Conservation (phyloP, 2,329 filamentous ascomycete genomes). For the Samsoniella hepiali region DNA sequence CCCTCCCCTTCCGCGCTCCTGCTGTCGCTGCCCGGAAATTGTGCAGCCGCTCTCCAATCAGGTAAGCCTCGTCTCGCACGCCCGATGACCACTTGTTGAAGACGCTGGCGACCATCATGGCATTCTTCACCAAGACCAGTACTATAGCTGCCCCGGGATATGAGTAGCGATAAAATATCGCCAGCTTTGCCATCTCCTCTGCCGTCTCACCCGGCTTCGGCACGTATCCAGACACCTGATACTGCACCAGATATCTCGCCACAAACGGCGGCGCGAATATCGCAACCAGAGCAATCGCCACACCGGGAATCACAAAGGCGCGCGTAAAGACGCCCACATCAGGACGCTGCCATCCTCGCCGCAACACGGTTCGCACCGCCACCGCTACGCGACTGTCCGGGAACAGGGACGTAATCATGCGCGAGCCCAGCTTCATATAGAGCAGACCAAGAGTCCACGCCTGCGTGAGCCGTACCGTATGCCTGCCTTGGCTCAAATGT, state of each 20-base stretch:
- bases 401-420: constrained; percentile 65
- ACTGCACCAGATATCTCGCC: constrained; percentile 39
- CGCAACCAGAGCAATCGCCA: constrained; percentile 58
- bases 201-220: constrained; percentile 22
- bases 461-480: constrained; percentile 84
- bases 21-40: constrained; percentile 68
- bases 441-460: constrained; percentile 91
- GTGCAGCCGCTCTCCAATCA: constrained; percentile 91
- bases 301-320: constrained; percentile 76
- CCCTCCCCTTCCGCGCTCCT: constrained; percentile 34
- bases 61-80: constrained; percentile 90
- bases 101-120: constrained; percentile 54
- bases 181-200: constrained; percentile 30
- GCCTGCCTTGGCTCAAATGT: constrained; percentile 35
- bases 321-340: constrained; percentile 77
- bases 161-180: constrained; percentile 53
- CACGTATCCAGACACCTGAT: constrained; percentile 21
- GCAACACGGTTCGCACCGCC: constrained; percentile 71
- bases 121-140: constrained; percentile 41
- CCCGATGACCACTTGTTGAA: constrained; percentile 73
- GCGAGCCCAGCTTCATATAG: constrained; percentile 76
- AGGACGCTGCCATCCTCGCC: constrained; percentile 73
- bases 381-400: constrained; percentile 67
- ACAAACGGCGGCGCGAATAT: constrained; percentile 62
- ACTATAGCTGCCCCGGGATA: constrained; percentile 65